Evolutionary conservation across 2,329 filamentous ascomycete species (phyloP), one percentile per base, ranked within the genome.

Genomic region (Cercospora berteroae): DNA sequence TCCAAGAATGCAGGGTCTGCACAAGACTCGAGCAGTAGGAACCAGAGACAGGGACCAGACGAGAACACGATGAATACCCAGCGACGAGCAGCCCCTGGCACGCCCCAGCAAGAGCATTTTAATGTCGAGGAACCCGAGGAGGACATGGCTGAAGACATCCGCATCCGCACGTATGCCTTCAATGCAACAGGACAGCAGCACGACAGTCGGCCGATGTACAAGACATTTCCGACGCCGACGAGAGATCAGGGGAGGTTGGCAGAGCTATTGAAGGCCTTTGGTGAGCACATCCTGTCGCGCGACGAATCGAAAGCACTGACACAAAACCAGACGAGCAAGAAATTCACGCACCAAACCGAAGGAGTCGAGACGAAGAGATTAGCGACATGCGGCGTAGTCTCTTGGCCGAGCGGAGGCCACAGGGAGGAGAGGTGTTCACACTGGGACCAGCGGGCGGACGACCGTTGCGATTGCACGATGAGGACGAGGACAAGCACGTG

Each of bases 71-170:
- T 29, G 52, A n/a, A 57, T 13, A 13, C 44, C 10, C 44, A 23
- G 44, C 44, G 20, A 50, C 18, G 18, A 13, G 10, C 20, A 25
- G 44, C 18, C 18, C 44, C 20, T 50, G 44, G 20, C 44, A 13
- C 44, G 44, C 20, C 13, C 2, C 9, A 50, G 9, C 18, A 27
- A 25, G 25, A 31, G 5, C 13, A 16, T 31, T 57, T 6, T 55
- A 31, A 39, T 33, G 52, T 9, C 7, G 61, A 66, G 12, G 52
- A 31, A 5, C 10, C 44, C 18, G 52, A 29, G 52, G 39, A 63
- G 33, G 50, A 63, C 4, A 69, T 68, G 67, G 67, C 60, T 52
- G 70, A 73, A n/a, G 57, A 70, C 12, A 62, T 66, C 3, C 13
- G 29, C 4, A 67, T 72, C 58, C 64, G 60, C 20, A 42, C 67